Base-by-base conservation (phyloP, 805 yeast species). In the Nematodospora valgi region DNA sequence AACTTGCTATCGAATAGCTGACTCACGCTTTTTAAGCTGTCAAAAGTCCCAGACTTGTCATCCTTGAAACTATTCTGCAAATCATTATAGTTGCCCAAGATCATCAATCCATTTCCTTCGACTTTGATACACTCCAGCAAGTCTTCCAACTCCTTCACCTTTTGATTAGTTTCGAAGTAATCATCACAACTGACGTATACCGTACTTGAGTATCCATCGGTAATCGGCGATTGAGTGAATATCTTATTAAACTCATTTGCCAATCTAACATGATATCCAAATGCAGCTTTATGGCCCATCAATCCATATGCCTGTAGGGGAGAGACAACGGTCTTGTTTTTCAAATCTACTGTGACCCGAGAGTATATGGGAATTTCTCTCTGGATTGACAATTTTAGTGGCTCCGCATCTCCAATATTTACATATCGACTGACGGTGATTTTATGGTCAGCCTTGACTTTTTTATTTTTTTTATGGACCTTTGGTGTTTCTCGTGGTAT, bases 331-430 rank as follows among this genome's bases (percentile, higher is more conserved):
- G 70, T 72, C 33, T 70, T 72, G 8, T 72, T 73, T 29, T 75
- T 64, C 7, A 78, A 43, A 49, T 89, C 86, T 2, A 89, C 86
- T 0, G 94, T 86, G 7, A 89, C 95, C 45, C 95, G 67, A 11
- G 82, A 86, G 47, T 84, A 78, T 0, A 77, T 72, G 3, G 95
- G 95, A 3, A 86, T 80, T 38, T 78, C 79, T 25, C 52, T 49
- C 43, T 73, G 75, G 13, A 58, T 58, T 6, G 67, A 62, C 33
- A 88, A 67, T 51, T 81, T 81, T 21, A 88, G 46, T 12, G 80
- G 69, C 35, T 73, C 60, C 2, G 65, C 62, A 37, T 68, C 72
- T 1, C 97, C 97, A 29, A 88, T 68, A 49, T 88, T 86, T 32
- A 88, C 84, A 48, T 69, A 85, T 47, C 78, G 80, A 5, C 96